These are phyloP conservation scores for Euphorbia tirucalli DNA, from an alignment of 345 rosid species.

Conservation along the genomic window DNA sequence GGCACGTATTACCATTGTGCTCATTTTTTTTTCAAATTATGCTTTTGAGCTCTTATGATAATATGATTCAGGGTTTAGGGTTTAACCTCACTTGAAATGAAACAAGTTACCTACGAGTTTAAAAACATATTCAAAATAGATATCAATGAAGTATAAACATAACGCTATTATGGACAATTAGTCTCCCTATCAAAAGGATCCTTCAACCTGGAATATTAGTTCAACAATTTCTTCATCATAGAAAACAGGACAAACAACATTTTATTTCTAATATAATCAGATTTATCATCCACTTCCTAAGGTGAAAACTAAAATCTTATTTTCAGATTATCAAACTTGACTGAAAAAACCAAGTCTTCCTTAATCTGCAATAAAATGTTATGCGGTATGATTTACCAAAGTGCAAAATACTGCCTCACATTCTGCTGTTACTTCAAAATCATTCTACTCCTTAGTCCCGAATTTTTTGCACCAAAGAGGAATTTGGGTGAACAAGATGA, in stretches of 20 bases:
- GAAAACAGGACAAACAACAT: not conserved
- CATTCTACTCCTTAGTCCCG: too few species aligned
- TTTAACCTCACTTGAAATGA: not conserved
- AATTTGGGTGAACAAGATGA: slow-evolving; percentile 84
- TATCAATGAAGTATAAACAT: too few species aligned
- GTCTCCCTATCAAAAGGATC: too few species aligned
- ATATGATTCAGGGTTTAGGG: too few species aligned
- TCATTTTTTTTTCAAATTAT: too few species aligned
- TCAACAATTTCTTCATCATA: too few species aligned
- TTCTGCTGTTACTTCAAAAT: slow-evolving; percentile 38
- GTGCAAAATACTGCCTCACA: not conserved
- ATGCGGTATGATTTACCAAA: slow-evolving; percentile 1
- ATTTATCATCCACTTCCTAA: not conserved
- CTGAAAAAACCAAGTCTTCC: not conserved
- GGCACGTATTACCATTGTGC: too few species aligned
- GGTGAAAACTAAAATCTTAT: slow-evolving; percentile 4
- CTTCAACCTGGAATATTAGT: too few species aligned
- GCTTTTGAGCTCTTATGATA: too few species aligned
- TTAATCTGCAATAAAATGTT: slow-evolving; percentile 7
- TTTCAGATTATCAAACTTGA: slow-evolving; percentile 10
- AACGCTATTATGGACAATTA: too few species aligned
- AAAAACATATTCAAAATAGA: not conserved
- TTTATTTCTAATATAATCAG: slow-evolving; percentile 7
- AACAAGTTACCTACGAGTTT: not conserved
- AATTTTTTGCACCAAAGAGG: slow-evolving; percentile 99